Percentiles rank a stretch among this genome's conserved stretches.
These are phyloP conservation scores for Puccinellia tenuiflora DNA, from an alignment of 176 grass and related monocot genomes.

Conservation along the genomic window DNA sequence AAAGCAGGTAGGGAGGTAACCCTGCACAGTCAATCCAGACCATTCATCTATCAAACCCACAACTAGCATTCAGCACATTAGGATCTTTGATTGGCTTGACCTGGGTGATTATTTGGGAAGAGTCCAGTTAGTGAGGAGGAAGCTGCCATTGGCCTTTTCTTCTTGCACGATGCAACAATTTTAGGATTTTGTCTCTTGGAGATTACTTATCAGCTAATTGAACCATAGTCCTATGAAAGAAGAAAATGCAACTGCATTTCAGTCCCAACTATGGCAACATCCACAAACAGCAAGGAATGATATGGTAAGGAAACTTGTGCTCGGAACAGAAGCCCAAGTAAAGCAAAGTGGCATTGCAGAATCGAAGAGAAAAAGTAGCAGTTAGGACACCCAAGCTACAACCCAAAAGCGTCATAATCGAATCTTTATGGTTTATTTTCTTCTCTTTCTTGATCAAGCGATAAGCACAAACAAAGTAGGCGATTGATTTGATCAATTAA, in stretches of 20 bases:
- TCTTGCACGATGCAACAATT: no score
- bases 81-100: not conserved
- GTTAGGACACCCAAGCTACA: slow-evolving; percentile 36
- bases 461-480: slow-evolving; percentile 39
- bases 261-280: not conserved
- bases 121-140: not conserved
- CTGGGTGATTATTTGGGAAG: not conserved
- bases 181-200: not conserved
- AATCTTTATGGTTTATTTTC: slow-evolving; percentile 31
- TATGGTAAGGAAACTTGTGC: not conserved
- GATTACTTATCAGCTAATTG: not conserved
- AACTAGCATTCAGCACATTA: not conserved
- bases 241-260: not conserved
- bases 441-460: not conserved
- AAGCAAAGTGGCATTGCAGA: not conserved
- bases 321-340: not conserved
- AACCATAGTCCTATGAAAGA: not conserved
- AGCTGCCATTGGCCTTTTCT: not conserved
- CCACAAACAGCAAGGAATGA: not conserved
- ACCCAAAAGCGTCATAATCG: slow-evolving; percentile 43
- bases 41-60: not conserved
- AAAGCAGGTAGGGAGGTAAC: not conserved
- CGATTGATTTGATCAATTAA: slow-evolving; percentile 23
- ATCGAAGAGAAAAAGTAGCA: slow-evolving; percentile 23
- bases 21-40: not conserved